These are phyloP conservation scores for Colletotrichum filicis DNA, from an alignment of 2,329 filamentous ascomycete species.

Conservation along the genomic window DNA sequence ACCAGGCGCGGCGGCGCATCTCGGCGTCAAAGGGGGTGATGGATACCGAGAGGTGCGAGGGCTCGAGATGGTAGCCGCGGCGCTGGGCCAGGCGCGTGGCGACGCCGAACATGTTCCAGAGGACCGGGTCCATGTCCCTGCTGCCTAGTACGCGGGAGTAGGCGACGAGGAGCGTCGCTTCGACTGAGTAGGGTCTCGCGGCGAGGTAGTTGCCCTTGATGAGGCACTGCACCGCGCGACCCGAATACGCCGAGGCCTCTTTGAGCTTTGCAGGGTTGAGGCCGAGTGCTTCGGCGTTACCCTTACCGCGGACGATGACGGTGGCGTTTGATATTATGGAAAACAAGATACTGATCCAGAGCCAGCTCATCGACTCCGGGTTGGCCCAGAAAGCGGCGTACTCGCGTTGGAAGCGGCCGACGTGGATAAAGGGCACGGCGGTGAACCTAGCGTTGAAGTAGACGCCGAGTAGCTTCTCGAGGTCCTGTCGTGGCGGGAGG, in stretches of 20 bases:
- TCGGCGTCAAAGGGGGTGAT: slow-evolving; percentile 62
- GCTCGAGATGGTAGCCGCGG: slow-evolving; percentile 63
- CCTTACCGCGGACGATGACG: slow-evolving; percentile 47
- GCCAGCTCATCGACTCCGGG: slow-evolving; percentile 50
- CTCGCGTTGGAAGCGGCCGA: slow-evolving; percentile 57
- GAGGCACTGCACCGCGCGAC: slow-evolving; percentile 57
- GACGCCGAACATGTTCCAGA: slow-evolving; percentile 60
- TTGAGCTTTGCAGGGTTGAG: slow-evolving; percentile 37
- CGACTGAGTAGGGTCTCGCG: slow-evolving; percentile 57
- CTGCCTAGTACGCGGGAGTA: slow-evolving; percentile 55
- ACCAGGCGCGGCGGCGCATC: slow-evolving; percentile 62
- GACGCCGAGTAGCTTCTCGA: slow-evolving; percentile 47
- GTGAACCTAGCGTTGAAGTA: slow-evolving; percentile 54
- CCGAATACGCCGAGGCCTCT: slow-evolving; percentile 46
- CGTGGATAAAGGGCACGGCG: slow-evolving; percentile 51
- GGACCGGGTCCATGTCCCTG: slow-evolving; percentile 53
- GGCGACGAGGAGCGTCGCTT: slow-evolving; percentile 59
- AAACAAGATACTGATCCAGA: slow-evolving; percentile 64
- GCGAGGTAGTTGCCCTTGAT: slow-evolving; percentile 59
- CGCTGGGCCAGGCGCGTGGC: slow-evolving; percentile 61
- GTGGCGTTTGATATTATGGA: slow-evolving; percentile 57
- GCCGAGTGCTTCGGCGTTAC: slow-evolving; percentile 39
- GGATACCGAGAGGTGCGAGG: slow-evolving; percentile 49
- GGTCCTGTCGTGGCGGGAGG: slow-evolving; percentile 49
- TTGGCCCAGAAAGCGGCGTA: slow-evolving; percentile 60